phyloP scores from a whole-genome alignment of 2,329 filamentous ascomycete species.

The Pestalotiopsis sp. region DNA sequence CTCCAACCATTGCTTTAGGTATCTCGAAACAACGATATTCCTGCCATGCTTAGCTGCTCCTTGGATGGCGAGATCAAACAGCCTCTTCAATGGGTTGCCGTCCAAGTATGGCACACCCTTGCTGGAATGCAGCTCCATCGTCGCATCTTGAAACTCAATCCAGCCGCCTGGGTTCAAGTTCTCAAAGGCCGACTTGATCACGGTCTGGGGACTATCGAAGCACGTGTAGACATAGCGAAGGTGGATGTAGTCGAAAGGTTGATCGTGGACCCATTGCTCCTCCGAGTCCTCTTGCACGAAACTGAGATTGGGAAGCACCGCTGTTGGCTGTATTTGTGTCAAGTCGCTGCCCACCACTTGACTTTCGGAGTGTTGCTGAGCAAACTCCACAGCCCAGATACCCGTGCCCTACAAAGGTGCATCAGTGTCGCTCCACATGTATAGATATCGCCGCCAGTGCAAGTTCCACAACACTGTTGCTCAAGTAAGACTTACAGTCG shows the following conservation, averaged over 20 bases:
- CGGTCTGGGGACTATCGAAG: background rate
- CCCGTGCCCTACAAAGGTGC: background rate
- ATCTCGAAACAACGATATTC: background rate
- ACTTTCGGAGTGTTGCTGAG: background rate
- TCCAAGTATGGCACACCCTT: background rate
- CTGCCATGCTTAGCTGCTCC: background rate
- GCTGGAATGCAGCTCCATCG: background rate
- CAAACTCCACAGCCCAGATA: constrained; percentile 1
- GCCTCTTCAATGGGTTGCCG: background rate
- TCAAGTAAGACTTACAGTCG: background rate
- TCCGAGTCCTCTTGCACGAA: constrained; percentile 6
- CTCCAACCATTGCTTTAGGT: constrained; percentile 7
- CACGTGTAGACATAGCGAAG: background rate
- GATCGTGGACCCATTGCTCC: constrained; percentile 1
- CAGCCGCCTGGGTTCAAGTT: background rate
- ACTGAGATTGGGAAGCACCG: background rate
- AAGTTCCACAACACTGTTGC: background rate
- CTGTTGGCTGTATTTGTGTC: background rate
- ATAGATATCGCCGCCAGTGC: background rate
- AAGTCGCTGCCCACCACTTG: background rate
- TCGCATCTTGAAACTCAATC: background rate
- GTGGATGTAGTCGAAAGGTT: constrained; percentile 1
- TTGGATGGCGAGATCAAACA: background rate
- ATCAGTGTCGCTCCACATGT: background rate
- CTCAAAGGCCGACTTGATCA: background rate